These are phyloP conservation scores for Penicillium expansum DNA, from an alignment of 2,329 filamentous ascomycete genomes.

Conservation along the genomic window DNA sequence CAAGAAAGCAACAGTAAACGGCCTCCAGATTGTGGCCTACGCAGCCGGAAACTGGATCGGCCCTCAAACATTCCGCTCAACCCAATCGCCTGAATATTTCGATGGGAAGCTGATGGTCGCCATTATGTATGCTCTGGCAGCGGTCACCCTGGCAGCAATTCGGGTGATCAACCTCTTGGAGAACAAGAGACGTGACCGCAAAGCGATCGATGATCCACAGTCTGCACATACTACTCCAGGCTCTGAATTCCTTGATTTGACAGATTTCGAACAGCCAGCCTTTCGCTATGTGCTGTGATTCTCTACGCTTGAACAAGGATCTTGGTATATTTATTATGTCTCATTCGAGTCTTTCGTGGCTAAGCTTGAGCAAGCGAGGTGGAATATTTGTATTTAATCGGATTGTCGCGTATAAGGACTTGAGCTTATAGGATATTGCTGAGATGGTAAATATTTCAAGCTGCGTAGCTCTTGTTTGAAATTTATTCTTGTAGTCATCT, in stretches of 20 bases:
- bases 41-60: constrained; percentile 41
- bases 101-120: constrained; percentile 15
- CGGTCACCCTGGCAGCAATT: neutral
- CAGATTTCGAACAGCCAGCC: constrained; percentile 14
- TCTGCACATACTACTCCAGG: neutral
- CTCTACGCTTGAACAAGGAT: neutral
- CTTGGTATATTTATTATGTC: neutral
- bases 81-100: constrained; percentile 32
- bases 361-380: neutral
- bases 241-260: constrained; percentile 12
- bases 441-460: too few species aligned
- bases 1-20: constrained; percentile 36
- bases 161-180: constrained; percentile 10
- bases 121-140: constrained; percentile 10
- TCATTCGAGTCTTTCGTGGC: neutral
- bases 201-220: neutral
- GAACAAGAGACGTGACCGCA: constrained; percentile 10
- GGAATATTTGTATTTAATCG: neutral
- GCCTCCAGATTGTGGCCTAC: constrained; percentile 37
- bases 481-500: too few species aligned
- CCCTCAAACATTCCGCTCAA: constrained; percentile 38
- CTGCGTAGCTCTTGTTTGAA: too few species aligned
- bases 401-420: neutral
- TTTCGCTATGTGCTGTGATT: constrained; percentile 14
- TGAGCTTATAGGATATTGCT: neutral